phyloP scores from a whole-genome alignment of 352 stramenopile genomes.

The Pythium vanterpoolii region DNA sequence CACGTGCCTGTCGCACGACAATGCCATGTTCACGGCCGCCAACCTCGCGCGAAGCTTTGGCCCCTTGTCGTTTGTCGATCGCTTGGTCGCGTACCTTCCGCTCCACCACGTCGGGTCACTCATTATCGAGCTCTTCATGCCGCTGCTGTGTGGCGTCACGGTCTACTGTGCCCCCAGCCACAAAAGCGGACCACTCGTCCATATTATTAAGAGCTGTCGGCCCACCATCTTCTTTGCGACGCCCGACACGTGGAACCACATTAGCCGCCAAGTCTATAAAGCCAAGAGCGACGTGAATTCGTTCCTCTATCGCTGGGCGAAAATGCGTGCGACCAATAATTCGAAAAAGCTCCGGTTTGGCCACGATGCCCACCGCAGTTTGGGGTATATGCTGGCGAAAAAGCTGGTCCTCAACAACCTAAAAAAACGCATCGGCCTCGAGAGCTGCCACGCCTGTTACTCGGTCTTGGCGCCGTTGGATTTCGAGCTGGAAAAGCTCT shows the following conservation, averaged over 20 bases:
- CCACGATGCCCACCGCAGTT: conserved; percentile 42
- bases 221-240: conserved; percentile 80
- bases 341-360: conserved; percentile 72
- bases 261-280: conserved; percentile 66
- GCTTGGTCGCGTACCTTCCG: conserved; percentile 64
- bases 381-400: conserved; percentile 81
- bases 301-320: conserved; percentile 71
- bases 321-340: conserved; percentile 74
- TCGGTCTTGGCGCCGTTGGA: conserved; percentile 72
- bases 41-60: conserved; percentile 60
- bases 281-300: conserved; percentile 74
- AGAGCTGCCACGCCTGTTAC: conserved; percentile 72
- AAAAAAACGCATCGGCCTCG: conserved; percentile 75
- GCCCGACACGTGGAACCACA: conserved; percentile 63
- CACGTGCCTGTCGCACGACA: conserved; percentile 74
- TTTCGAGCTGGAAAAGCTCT: conserved; percentile 77
- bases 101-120: conserved; percentile 66
- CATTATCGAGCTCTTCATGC: conserved; percentile 74
- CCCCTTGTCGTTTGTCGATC: conserved; percentile 41
- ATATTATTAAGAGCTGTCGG: conserved; percentile 48
- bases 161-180: conserved; percentile 63
- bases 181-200: conserved; percentile 31
- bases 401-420: conserved; percentile 74
- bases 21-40: conserved; percentile 74
- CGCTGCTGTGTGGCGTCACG: conserved; percentile 51